Evolutionary conservation across 441 rosid genomes (phyloP).

Genomic region (Erodium moschatum): DNA sequence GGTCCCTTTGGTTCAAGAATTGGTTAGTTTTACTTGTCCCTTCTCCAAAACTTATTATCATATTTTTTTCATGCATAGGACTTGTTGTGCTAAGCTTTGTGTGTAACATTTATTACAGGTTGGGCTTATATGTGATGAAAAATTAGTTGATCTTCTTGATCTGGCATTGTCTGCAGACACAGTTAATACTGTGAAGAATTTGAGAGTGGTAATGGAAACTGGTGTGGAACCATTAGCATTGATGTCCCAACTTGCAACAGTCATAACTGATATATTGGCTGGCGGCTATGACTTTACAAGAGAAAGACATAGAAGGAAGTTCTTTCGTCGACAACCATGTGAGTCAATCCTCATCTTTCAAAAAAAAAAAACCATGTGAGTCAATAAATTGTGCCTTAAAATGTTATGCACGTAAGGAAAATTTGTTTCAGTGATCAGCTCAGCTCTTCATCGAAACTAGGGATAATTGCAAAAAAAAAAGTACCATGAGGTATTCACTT

Average conservation of each 20-base stretch:
- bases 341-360: constrained; percentile 9
- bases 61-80: not conserved
- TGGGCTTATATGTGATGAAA: constrained; percentile 94
- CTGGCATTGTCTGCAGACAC: constrained; percentile 98
- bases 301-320: constrained; percentile 68
- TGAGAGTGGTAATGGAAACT: constrained; percentile 89
- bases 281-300: constrained; percentile 79
- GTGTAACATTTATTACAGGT: constrained; percentile 41
- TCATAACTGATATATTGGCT: constrained; percentile 89
- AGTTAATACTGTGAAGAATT: constrained; percentile 74
- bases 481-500: too few relatives aligned
- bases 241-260: constrained; percentile 98
- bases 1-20: constrained; percentile 80
- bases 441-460: not conserved
- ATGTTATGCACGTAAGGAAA: not conserved
- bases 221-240: constrained; percentile 91
- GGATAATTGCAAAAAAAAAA: too few relatives aligned
- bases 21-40: constrained; percentile 37
- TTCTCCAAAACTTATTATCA: too few relatives aligned
- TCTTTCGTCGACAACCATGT: constrained; percentile 74
- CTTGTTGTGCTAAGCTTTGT: not conserved
- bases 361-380: constrained; percentile 56
- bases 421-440: not conserved
- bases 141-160: constrained; percentile 96
- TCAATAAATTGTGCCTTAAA: not conserved